phyloP scores from a whole-genome alignment of 139 green algal species.

The Coelastrella sp. region DNA sequence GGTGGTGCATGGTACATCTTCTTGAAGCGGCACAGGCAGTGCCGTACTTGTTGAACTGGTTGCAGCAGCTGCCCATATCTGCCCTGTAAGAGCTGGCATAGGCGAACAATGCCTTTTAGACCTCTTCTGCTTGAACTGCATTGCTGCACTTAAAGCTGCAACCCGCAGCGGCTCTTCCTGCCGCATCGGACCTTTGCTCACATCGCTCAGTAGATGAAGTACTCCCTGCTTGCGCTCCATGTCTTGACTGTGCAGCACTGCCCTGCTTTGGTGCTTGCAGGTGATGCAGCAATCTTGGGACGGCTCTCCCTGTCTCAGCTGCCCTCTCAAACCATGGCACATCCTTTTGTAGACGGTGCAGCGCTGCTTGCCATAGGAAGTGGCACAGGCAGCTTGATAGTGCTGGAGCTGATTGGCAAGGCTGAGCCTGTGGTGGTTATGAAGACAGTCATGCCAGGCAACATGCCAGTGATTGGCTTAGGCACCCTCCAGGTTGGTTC shows the following conservation, averaged over 20 bases:
- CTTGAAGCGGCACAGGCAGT: too few relatives aligned
- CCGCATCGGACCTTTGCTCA: too few relatives aligned
- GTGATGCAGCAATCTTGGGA: slow-evolving; percentile 4
- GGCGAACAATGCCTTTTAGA: neutral
- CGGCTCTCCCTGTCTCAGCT: neutral
- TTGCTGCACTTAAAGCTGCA: too few relatives aligned
- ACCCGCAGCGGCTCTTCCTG: too few relatives aligned
- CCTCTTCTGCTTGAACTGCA: neutral
- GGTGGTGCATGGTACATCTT: too few relatives aligned
- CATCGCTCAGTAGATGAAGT: too few relatives aligned
- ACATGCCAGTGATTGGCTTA: slow-evolving; percentile 47
- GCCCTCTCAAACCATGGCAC: slow-evolving; percentile 22
- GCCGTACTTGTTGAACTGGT: too few relatives aligned
- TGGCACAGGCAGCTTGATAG: slow-evolving; percentile 14
- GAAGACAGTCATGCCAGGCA: slow-evolving; percentile 9
- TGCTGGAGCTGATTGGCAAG: slow-evolving; percentile 51
- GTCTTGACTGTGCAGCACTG: neutral
- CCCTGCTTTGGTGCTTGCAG: neutral
- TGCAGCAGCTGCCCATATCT: too few relatives aligned
- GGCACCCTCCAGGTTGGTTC: slow-evolving; percentile 48
- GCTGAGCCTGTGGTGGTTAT: slow-evolving; percentile 28
- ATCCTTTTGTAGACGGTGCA: slow-evolving; percentile 41
- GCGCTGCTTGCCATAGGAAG: slow-evolving; percentile 45
- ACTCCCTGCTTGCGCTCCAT: neutral
- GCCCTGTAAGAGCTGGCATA: too few relatives aligned